phyloP scores from a whole-genome alignment of 2,329 filamentous ascomycete genomes.

The Cordyceps tenuipes region DNA sequence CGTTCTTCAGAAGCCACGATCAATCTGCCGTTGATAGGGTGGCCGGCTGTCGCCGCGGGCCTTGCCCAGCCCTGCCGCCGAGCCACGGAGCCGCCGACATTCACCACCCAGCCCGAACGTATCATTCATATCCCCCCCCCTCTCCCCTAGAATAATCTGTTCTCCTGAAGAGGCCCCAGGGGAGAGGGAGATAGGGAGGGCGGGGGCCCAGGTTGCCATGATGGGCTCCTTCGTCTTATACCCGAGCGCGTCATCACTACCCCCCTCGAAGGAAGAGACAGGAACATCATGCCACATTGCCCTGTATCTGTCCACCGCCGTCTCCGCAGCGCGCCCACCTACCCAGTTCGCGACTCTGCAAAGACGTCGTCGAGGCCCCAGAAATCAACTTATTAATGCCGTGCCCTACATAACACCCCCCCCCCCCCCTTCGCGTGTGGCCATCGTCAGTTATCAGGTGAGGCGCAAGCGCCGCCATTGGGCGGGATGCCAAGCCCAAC shows the following conservation, averaged over 20 bases:
- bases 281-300: slow-evolving; percentile 1
- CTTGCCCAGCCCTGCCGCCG: too few species aligned
- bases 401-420: too few species aligned
- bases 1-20: background rate
- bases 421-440: background rate
- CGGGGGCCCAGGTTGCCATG: background rate
- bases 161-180: too few species aligned
- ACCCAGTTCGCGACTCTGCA: too few species aligned
- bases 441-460: too few species aligned
- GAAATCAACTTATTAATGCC: background rate
- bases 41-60: background rate
- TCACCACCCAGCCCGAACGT: too few species aligned
- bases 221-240: background rate
- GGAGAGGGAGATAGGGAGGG: too few species aligned
- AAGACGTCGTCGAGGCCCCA: background rate
- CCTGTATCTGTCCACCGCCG: background rate
- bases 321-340: background rate
- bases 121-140: too few species aligned
- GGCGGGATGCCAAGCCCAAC: background rate
- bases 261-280: background rate
- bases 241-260: background rate
- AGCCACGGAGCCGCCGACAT: too few species aligned
- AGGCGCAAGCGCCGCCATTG: background rate
- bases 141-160: background rate
- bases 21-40: background rate